These are phyloP conservation scores for Lantana camara DNA, from an alignment of 257 asterid genomes.

Conservation along the genomic window DNA sequence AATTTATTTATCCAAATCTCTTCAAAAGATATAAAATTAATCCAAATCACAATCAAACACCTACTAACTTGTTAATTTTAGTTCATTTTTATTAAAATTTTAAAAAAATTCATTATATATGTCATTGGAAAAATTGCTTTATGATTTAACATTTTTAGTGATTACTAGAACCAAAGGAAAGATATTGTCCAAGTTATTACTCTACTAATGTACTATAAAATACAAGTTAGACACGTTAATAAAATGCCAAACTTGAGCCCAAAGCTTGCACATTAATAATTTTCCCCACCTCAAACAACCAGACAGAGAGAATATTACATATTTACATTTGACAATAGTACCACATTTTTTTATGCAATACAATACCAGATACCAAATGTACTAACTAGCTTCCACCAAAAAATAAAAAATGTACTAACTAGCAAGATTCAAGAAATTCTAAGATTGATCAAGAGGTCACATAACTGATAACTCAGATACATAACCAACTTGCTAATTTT, in stretches of 20 bases:
- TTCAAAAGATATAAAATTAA: too few relatives aligned
- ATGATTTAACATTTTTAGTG: too few relatives aligned
- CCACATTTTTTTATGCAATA: neutral
- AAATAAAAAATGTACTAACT: too few relatives aligned
- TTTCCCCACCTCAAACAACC: neutral
- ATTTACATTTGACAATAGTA: neutral
- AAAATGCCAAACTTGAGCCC: slow-evolving; percentile 1
- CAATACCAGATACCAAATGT: neutral
- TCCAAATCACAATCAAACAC: too few relatives aligned
- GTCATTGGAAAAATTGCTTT: too few relatives aligned
- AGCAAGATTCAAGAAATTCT: neutral
- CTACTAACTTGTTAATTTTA: too few relatives aligned
- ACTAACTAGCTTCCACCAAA: neutral
- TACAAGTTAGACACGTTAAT: neutral
- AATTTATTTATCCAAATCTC: too few relatives aligned
- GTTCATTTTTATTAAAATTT: too few relatives aligned
- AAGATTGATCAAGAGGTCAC: neutral
- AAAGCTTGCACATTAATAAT: neutral
- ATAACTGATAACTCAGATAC: neutral
- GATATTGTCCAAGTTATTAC: neutral
- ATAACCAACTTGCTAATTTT: too few relatives aligned
- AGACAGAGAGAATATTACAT: neutral
- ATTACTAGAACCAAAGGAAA: too few relatives aligned
- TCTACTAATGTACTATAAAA: neutral
- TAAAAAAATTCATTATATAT: too few relatives aligned